Evolutionary conservation across 257 asterid species (phyloP), one percentile per base, ranked within the genome.

Genomic region (Solanum okadae): DNA sequence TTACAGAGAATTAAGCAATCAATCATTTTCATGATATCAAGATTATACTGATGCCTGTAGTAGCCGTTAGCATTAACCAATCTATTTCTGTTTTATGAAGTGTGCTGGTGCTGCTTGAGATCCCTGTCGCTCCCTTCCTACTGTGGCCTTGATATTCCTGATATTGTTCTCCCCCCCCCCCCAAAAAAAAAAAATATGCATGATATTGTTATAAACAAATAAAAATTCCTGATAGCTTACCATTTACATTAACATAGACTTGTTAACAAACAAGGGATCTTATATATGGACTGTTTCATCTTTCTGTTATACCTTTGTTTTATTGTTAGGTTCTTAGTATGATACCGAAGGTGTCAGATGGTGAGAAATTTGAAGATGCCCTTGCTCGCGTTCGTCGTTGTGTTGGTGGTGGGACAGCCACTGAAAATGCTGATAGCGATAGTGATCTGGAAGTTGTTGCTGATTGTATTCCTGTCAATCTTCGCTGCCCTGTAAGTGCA

Each of bases 381-480:
- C 91, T 98, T 85, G 92, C 95, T 90, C 99, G 99, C 71, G 88
- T 88, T 40, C 91, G 75, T 87, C 93, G 92, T 68, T 91, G 92
- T 87, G 90, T 89, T 91, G 98, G 99, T 90, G 98, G 99, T 89
- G 99, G 99, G 82, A 84, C 95, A 79, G 90, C 94, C 85, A 93
- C 96, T 63, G 98, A 96, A 93, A 94, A 95, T 92, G 99, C 99
- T 93, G 99, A 98, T 79, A 94, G 98, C 75, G 99, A 98, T 94
- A 95, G 98, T 87, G 99, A 98, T 90, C 90, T 98, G 91, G 99
- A 98, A 96, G 98, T 98, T 87, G 98, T 98, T 90, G 98, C 99
- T 90, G 99, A 96, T 89, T 96, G 56, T 88, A 93, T 96, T 85
- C 95, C 99, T 88, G 98, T 98, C 92, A 96, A 92, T 93, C 99